These are phyloP conservation scores for Xylaria venustula DNA, from an alignment of 495 filamentous ascomycete species.

Conservation along the genomic window DNA sequence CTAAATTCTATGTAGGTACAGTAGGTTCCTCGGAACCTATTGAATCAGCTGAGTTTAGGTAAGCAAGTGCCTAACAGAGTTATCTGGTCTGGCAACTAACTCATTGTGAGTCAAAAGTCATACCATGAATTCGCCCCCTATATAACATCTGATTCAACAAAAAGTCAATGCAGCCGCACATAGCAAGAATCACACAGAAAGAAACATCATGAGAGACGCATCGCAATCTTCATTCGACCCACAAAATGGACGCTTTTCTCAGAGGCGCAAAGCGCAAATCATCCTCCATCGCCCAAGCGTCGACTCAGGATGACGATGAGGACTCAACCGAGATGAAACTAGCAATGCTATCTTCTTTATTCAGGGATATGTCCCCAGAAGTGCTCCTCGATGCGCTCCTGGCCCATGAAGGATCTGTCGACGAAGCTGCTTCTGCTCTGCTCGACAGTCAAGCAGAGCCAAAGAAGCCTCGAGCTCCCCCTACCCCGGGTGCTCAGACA, in stretches of 20 bases:
- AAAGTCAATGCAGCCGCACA: not conserved
- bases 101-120: too few relatives aligned
- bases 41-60: too few relatives aligned
- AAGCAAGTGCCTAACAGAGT: too few relatives aligned
- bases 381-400: conserved; percentile 76
- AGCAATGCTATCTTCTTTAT: conserved; percentile 75
- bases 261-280: conserved; percentile 43
- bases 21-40: too few relatives aligned
- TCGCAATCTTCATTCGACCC: not conserved
- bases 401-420: conserved; percentile 72
- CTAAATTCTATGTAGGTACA: too few relatives aligned
- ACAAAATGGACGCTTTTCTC: conserved; percentile 46
- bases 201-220: conserved; percentile 2
- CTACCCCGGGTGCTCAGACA: conserved; percentile 51
- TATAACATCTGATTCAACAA: not conserved
- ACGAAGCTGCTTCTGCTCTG: conserved; percentile 57
- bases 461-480: conserved; percentile 31
- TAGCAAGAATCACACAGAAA: not conserved
- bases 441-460: conserved; percentile 19
- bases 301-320: conserved; percentile 34
- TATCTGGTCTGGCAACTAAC: too few relatives aligned
- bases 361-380: conserved; percentile 60
- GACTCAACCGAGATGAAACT: conserved; percentile 89
- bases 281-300: conserved; percentile 18
- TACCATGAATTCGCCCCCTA: too few relatives aligned